A percentile compares a stretch with the other conserved stretches of the same genome.
Conservation (phyloP, 257 asterid species). For the Mentha longifolia region DNA sequence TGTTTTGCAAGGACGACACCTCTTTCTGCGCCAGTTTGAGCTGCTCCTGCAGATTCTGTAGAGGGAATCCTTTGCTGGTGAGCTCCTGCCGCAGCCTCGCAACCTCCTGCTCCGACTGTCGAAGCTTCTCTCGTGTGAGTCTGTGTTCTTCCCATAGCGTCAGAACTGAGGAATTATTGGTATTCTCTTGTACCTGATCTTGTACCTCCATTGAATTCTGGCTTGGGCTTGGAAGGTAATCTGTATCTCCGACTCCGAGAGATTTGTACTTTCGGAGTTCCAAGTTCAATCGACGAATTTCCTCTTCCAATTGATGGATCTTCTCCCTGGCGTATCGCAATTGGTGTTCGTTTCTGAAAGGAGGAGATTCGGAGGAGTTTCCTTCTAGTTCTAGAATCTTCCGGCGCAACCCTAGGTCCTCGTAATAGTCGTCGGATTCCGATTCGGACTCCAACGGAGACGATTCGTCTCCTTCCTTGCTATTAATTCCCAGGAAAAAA, state of each 20-base stretch:
- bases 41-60: conserved; percentile 51
- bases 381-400: conserved; percentile 58
- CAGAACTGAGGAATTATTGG: conserved; percentile 13
- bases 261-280: conserved; percentile 58
- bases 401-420: conserved; percentile 52
- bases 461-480: conserved; percentile 63
- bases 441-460: conserved; percentile 67
- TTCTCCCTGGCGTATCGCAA: conserved; percentile 50
- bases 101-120: conserved; percentile 55
- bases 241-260: conserved; percentile 16
- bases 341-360: conserved; percentile 51
- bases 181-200: too few species aligned
- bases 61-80: conserved; percentile 39
- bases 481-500: conserved; percentile 54
- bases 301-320: conserved; percentile 56
- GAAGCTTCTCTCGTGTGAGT: conserved; percentile 50
- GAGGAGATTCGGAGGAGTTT: conserved; percentile 35
- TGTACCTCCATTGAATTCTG: too few species aligned
- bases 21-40: conserved; percentile 52
- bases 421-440: conserved; percentile 69
- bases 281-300: conserved; percentile 47
- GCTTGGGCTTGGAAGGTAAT: not conserved
- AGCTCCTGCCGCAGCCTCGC: conserved; percentile 50
- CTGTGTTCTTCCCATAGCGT: conserved; percentile 56
- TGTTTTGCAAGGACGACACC: conserved; percentile 41